Evolutionary conservation across 2,329 filamentous ascomycete genomes (phyloP).

Genomic region (Colletotrichum sublineola): DNA sequence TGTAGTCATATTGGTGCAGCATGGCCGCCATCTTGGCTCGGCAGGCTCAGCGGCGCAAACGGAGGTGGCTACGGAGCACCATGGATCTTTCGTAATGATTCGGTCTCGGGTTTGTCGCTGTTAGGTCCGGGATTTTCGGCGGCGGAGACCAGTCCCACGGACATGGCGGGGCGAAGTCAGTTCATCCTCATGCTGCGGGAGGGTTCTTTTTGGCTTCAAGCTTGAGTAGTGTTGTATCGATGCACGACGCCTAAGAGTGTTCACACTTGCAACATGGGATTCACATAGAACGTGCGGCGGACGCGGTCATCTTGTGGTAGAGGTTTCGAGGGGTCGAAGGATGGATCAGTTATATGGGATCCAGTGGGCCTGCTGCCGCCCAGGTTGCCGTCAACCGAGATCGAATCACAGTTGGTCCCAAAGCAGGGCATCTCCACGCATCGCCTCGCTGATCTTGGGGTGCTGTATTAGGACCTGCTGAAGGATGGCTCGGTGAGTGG

Average conservation of each 20-base stretch:
- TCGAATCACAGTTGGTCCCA: neutral
- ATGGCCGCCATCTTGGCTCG: slow-evolving; percentile 48
- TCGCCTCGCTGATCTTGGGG: neutral
- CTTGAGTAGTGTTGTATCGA: neutral
- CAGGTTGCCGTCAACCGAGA: slow-evolving; percentile 12
- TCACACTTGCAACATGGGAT: too few relatives aligned
- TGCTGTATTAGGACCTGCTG: neutral
- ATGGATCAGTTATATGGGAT: slow-evolving; percentile 19
- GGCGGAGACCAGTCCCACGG: slow-evolving; percentile 19
- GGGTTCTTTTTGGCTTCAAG: too few relatives aligned
- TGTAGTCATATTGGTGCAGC: slow-evolving; percentile 70
- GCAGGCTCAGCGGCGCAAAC: neutral
- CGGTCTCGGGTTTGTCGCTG: neutral
- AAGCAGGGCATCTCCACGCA: too few relatives aligned
- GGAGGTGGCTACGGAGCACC: neutral
- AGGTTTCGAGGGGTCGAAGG: neutral
- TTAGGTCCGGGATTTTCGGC: slow-evolving; percentile 16
- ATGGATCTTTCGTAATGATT: neutral
- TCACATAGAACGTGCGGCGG: neutral
- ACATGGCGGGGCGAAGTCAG: slow-evolving; percentile 3
- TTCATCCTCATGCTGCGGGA: slow-evolving; percentile 6
- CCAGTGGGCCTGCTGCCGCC: neutral
- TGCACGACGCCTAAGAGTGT: neutral
- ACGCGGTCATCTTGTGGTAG: neutral
- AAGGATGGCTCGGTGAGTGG: slow-evolving; percentile 1